Base-by-base conservation (phyloP, 1,139 yeast species). In the Nakaseomyces bracarensis region DNA sequence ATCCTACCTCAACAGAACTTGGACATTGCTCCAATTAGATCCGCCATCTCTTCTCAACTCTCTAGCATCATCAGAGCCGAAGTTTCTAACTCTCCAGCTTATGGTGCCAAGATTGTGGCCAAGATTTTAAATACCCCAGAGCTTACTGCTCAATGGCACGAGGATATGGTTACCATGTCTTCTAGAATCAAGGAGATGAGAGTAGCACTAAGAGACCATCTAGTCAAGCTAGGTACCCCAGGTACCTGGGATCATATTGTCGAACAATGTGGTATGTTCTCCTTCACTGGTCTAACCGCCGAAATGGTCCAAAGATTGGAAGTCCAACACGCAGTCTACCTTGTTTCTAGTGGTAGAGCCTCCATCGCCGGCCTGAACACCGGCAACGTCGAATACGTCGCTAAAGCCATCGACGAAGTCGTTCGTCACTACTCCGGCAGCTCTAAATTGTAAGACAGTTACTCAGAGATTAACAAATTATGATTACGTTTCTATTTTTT, bases 231-330 rank as follows among this genome's bases (percentile, higher is more conserved):
- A 50, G 73, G 75, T 10, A 86, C 97, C 39, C 93, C 93, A 41
- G 94, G 94, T 45, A 77, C 72, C 62, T 91, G 98, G 98, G 85
- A 81, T 53, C 97, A 89, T 65, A 85, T 91, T 55, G 85, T 84
- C 42, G 72, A 75, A 50, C 97, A 91, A 69, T 82, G 85, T 47
- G 98, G 98, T 54, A 91, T 91, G 98, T 91, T 91, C 65, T 86
- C 96, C 43, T 91, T 80, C 68, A 89, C 97, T 21, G 97, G 96
- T 1, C 72, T 91, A 53, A 67, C 74, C 16, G 71, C 82, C 19
- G 85, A 80, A 41, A 91, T 86, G 77, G 96, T 86, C 42, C 75
- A 74, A 45, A 73, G 85, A 52, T 73, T 89, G 48, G 95, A 86
- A 59, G 65, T 72, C 53, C 76, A 78, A 52, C 94, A 83, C 64